These are phyloP conservation scores for Groenewaldozyma sp. DNA, from an alignment of 1,139 yeast species.

Conservation along the genomic window DNA sequence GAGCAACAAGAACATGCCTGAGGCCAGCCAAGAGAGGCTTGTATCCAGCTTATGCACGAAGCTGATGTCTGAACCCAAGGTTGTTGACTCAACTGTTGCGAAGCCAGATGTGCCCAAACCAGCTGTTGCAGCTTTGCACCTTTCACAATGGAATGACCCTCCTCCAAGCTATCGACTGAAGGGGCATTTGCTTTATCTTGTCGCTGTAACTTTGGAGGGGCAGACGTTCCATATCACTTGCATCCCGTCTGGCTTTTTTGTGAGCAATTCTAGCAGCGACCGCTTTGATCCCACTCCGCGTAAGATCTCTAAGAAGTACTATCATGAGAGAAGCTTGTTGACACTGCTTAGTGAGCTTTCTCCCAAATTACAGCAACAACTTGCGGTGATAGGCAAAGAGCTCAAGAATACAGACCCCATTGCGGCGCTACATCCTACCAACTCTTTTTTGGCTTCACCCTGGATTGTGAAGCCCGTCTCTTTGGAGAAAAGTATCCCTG, in stretches of 20 bases:
- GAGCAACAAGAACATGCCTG: conserved; percentile 12
- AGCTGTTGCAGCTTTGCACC: conserved; percentile 43
- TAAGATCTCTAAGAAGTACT: conserved; percentile 34
- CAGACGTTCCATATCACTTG: conserved; percentile 73
- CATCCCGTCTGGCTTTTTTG: conserved; percentile 66
- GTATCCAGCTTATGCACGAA: conserved; percentile 10
- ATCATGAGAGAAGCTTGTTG: conserved; percentile 39
- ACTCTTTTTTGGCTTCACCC: conserved; percentile 55
- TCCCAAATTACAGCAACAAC: conserved; percentile 39
- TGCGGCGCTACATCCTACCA: conserved; percentile 55
- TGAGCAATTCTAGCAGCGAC: conserved; percentile 57
- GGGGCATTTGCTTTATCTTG: conserved; percentile 78
- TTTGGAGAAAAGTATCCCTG: conserved; percentile 37
- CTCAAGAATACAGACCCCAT: conserved; percentile 40
- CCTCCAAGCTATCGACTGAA: conserved; percentile 51
- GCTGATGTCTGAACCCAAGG: not conserved
- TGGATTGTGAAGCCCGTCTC: conserved; percentile 48
- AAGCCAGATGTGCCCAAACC: conserved; percentile 22
- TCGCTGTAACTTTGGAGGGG: conserved; percentile 69
- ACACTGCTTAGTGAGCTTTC: conserved; percentile 47
- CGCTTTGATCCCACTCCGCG: conserved; percentile 56
- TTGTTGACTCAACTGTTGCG: conserved; percentile 22
- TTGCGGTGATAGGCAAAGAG: conserved; percentile 33
- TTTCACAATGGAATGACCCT: conserved; percentile 86
- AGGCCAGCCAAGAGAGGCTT: conserved; percentile 12